Base-by-base conservation (phyloP, 2,329 filamentous ascomycete genomes). In the Fusarium humuli region DNA sequence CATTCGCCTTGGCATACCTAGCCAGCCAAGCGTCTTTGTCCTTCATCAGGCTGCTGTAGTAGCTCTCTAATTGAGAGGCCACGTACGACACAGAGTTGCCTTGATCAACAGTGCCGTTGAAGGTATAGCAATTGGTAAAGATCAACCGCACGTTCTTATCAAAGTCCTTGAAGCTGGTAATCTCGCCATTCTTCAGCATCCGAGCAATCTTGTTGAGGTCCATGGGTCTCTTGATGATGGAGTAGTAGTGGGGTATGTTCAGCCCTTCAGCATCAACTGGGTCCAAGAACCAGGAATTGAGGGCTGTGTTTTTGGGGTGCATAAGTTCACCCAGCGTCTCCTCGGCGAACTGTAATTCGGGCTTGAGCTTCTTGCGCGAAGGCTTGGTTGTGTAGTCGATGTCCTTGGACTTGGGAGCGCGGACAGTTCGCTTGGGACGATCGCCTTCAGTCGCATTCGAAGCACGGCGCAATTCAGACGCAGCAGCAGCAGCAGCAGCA, bases 181-280 rank as follows among this genome's bases (percentile, higher is more conserved):
- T 98, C 59, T 94, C 88, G 27, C 94, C 94, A 14, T 85, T 85
- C 72, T 91, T 89, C 42, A 98, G 85, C 80, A 97, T 97, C 44
- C 86, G 85, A 37, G 88, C 85, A 76, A 97, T 92, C n/a, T 93
- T 97, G 18, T 87, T 85, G 52, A 98, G 85, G 79, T 99, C 95
- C 95, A 98, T 99, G 1, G 96, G 96, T 78, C 94, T 94, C 84
- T 97, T 98, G 82, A 99, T 94, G 67, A 98, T 85, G 75, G 92
- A 94, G 79, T 96, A 93, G 78, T 99, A 99, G 25, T 92, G 91
- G 1, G 96, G 96, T 64, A 98, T 98, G 78, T 95, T 94, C 57
- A 98, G 84, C 1, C 94, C 95, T 37, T 98, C 94, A 1, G 96
- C 94, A 77, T 99, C 96, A 22, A 99, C 96, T 0, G 96, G 92